phyloP scores from a whole-genome alignment of 805 yeast genomes.

The Candida peoriensis region DNA sequence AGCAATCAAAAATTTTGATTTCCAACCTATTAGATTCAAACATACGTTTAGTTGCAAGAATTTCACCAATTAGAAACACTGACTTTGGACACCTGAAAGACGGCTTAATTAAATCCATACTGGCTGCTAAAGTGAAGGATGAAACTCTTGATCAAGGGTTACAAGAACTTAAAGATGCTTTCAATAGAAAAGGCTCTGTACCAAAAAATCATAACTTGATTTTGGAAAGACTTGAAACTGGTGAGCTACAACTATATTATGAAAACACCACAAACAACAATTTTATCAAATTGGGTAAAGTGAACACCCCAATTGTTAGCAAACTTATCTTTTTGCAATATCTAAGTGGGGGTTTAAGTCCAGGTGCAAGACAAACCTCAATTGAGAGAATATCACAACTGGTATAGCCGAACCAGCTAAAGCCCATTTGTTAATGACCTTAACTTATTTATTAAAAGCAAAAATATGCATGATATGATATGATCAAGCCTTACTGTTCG shows the following conservation, averaged over 20 bases:
- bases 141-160: constrained; percentile 56
- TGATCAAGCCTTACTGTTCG: no score
- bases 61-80: constrained; percentile 85
- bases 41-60: constrained; percentile 62
- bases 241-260: constrained; percentile 41
- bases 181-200: constrained; percentile 64
- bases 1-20: constrained; percentile 47
- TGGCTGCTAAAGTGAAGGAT: constrained; percentile 52
- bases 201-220: constrained; percentile 67
- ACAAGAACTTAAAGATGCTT: constrained; percentile 57
- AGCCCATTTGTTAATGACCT: no score
- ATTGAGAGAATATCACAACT: constrained; percentile 30
- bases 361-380: constrained; percentile 42
- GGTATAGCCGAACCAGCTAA: no score
- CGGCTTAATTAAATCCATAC: constrained; percentile 77
- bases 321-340: constrained; percentile 72
- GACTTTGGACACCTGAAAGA: constrained; percentile 88
- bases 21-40: constrained; percentile 53
- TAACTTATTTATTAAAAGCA: no score
- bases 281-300: constrained; percentile 45
- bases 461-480: no score
- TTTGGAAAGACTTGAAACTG: constrained; percentile 47
- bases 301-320: constrained; percentile 57
- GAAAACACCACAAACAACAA: constrained; percentile 35
- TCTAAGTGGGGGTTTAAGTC: constrained; percentile 69